Conservation (phyloP, 306 rosid species). For the Quercus cerris region DNA sequence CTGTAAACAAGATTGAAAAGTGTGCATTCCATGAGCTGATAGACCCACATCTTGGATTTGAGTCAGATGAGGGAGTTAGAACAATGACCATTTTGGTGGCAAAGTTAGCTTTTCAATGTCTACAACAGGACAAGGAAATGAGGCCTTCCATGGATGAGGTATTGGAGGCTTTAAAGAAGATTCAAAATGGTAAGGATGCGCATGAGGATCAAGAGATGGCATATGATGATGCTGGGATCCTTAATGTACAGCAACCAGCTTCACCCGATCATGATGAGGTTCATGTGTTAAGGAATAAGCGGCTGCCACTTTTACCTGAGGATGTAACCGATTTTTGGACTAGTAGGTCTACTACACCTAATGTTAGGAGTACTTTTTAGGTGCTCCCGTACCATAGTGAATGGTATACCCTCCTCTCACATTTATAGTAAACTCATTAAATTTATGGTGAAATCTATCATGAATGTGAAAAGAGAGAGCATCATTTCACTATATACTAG, state of each 20-base stretch:
- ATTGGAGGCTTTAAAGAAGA: slow-evolving; percentile 40
- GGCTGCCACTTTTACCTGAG: slow-evolving; percentile 32
- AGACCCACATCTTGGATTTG: slow-evolving; percentile 59
- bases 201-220: slow-evolving; percentile 10
- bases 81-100: slow-evolving; percentile 54
- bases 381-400: rapidly evolving
- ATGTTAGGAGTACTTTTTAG: slow-evolving; percentile 15
- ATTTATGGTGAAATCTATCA: rapidly evolving
- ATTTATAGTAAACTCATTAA: too few species aligned
- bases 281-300: slow-evolving; percentile 18
- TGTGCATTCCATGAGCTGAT: slow-evolving; percentile 43
- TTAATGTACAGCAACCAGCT: neutral
- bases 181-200: slow-evolving; percentile 30
- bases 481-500: rapidly evolving
- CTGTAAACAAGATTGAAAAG: slow-evolving; percentile 41
- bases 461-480: rapidly evolving
- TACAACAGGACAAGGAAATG: slow-evolving; percentile 58
- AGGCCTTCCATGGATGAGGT: slow-evolving; percentile 75
- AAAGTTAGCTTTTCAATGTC: slow-evolving; percentile 61
- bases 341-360: slow-evolving; percentile 34
- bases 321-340: slow-evolving; percentile 41
- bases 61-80: slow-evolving; percentile 34
- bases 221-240: neutral
- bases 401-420: rapidly evolving
- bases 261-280: slow-evolving; percentile 44